Conservation (phyloP, 148 eudicot species). For the Salicornia ramosissima region DNA sequence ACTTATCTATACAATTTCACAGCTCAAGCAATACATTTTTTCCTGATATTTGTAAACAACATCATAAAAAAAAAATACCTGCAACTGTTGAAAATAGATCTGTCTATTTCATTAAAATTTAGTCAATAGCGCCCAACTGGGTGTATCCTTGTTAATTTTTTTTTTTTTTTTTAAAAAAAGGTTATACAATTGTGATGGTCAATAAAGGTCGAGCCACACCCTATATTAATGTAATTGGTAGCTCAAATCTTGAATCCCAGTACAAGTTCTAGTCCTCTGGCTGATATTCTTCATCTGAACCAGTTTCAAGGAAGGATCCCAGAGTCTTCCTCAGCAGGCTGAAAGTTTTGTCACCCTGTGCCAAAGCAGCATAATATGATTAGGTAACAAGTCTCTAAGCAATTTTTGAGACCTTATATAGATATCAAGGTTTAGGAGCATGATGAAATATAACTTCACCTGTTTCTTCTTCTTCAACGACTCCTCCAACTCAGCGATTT, state of each 20-base stretch:
- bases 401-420: neutral
- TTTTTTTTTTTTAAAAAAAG: too few species aligned
- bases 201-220: neutral
- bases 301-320: constrained; percentile 74
- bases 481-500: constrained; percentile 54
- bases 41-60: neutral
- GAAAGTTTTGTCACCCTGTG: constrained; percentile 78
- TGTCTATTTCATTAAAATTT: neutral
- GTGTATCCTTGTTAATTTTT: too few species aligned
- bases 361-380: neutral
- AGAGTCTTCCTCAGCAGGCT: constrained; percentile 69
- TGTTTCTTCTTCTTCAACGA: constrained; percentile 69
- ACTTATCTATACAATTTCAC: neutral
- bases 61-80: neutral
- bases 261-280: constrained; percentile 40
- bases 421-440: neutral
- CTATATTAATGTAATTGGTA: neutral
- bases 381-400: neutral
- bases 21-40: neutral
- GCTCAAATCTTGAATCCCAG: neutral
- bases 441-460: constrained; percentile 27
- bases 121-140: neutral
- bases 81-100: neutral
- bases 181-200: neutral
- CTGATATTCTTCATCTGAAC: constrained; percentile 71